Base-by-base conservation (phyloP, 2,329 filamentous ascomycete species). In the Cordyceps cateniannulata region DNA sequence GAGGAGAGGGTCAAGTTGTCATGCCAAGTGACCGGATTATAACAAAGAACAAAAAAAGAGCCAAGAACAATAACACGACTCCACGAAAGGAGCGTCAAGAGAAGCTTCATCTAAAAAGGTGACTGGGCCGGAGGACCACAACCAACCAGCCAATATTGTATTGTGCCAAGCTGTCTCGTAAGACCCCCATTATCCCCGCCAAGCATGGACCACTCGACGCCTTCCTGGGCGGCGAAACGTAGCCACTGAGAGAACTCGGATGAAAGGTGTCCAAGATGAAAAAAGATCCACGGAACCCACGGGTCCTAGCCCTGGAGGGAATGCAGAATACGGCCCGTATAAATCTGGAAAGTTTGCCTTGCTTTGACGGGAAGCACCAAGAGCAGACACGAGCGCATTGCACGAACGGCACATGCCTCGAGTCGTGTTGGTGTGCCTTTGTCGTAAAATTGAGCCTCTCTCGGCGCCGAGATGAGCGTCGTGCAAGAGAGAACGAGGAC, bases 91-190 rank as follows among this genome's bases (percentile, higher is more conserved):
- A 22, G 24, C 4, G 9, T n/a, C 48, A 22, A 40, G 35, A 50
- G 35, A 20, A 18, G 32, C 32, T 45, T 58, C 56, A 59, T 59
- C 56, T 51, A 50, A 38, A 22, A 38, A 27, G 32, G 45, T 40
- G 35, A 35, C 29, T 27, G 29, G 54, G 35, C 44, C 24, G 18
- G n/a, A 27, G 22, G n/a, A n/a, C 55, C 55, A 32, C 24, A 16
- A 42, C 49, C 47, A 29, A 59, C 22, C 35, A 18, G 18, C n/a
- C 49, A 59, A 59, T 59, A 44, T 51, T 18, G 25, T 35, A 59
- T 51, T 35, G 35, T 44, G 56, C 56, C 38, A 59, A 44, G 35
- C 32, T n/a, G 44, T 47, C 53, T 47, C 44, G 40, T 25, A 22
- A 24, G 29, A 56, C 14, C 53, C 53, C 54, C 32, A 7, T 22